Evolutionary conservation across 1,284 basidiomycete genomes (phyloP).

Genomic region (Cutaneotrichosporon mucoides): DNA sequence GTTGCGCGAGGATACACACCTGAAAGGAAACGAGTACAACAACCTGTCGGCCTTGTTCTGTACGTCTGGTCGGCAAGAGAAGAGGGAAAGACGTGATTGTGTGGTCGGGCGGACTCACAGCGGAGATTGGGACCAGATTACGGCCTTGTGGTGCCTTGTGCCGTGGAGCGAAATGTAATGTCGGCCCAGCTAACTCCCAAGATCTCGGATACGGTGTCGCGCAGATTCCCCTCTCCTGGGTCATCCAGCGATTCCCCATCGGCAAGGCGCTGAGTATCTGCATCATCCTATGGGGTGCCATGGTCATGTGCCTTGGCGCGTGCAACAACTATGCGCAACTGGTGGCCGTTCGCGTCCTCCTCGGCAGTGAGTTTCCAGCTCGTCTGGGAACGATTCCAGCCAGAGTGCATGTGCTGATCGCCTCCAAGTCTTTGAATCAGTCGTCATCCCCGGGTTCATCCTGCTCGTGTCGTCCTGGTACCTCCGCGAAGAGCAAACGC

Average conservation of each 20-base stretch:
- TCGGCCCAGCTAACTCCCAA: too few species aligned
- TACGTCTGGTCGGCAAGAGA: too few species aligned
- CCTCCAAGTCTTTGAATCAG: background rate
- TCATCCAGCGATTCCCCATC: slow-evolving; percentile 29
- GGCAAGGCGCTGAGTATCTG: slow-evolving; percentile 18
- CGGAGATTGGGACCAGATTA: too few species aligned
- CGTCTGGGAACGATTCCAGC: too few species aligned
- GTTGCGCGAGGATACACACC: slow-evolving; percentile 16
- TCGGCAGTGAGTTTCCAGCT: too few species aligned
- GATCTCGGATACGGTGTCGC: slow-evolving; percentile 24
- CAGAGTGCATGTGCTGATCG: too few species aligned
- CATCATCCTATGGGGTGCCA: slow-evolving; percentile 21
- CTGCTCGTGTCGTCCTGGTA: slow-evolving; percentile 34
- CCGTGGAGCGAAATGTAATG: too few species aligned
- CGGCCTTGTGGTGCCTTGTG: too few species aligned
- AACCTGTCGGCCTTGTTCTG: slow-evolving; percentile 20
- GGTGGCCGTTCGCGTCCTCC: slow-evolving; percentile 21
- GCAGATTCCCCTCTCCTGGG: slow-evolving; percentile 24
- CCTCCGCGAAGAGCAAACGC: slow-evolving; percentile 24
- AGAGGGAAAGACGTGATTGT: too few species aligned
- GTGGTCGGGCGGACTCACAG: too few species aligned
- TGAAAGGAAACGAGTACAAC: slow-evolving; percentile 21
- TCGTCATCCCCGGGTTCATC: slow-evolving; percentile 20
- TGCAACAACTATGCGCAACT: slow-evolving; percentile 29
- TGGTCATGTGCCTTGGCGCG: slow-evolving; percentile 22